A percentile compares a stretch with the other conserved stretches of the same genome.
Evolutionary conservation across 805 yeast genomes (phyloP).

Genomic region (Trichomonascus vanleenenianus): DNA sequence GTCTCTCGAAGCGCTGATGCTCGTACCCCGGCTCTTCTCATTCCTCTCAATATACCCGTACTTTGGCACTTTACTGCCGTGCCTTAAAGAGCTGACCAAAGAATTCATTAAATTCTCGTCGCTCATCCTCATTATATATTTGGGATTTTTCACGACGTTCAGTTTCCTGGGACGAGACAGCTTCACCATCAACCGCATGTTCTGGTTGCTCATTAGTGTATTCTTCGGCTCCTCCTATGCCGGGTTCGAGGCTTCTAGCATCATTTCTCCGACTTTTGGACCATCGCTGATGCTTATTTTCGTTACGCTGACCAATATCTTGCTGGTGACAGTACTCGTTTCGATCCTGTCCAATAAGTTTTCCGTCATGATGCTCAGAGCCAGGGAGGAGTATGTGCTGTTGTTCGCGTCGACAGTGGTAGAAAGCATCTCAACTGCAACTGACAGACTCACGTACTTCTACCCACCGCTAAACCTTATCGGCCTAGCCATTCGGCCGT

Average conservation of each 20-base stretch:
- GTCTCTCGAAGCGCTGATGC: slow-evolving; percentile 25
- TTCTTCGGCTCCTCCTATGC: slow-evolving; percentile 27
- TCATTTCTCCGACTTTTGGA: slow-evolving; percentile 26
- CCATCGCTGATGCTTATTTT: slow-evolving; percentile 27
- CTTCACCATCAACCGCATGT: slow-evolving; percentile 24
- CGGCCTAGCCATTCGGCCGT: slow-evolving; percentile 24
- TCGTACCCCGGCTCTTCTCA: slow-evolving; percentile 28
- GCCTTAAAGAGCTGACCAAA: slow-evolving; percentile 24
- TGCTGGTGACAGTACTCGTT: slow-evolving; percentile 28
- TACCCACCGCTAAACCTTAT: slow-evolving; percentile 28
- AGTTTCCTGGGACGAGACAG: slow-evolving; percentile 25
- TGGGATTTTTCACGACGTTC: slow-evolving; percentile 29
- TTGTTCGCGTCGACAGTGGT: slow-evolving; percentile 26
- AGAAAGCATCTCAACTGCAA: slow-evolving; percentile 24
- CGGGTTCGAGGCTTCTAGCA: slow-evolving; percentile 27
- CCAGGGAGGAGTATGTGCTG: slow-evolving; percentile 27
- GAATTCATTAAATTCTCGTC: slow-evolving; percentile 27
- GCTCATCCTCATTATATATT: slow-evolving; percentile 22
- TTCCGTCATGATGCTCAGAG: slow-evolving; percentile 26
- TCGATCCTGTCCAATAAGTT: slow-evolving; percentile 28
- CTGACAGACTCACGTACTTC: slow-evolving; percentile 27
- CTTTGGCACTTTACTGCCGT: slow-evolving; percentile 28
- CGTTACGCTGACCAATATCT: slow-evolving; percentile 24
- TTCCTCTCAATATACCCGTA: slow-evolving; percentile 26
- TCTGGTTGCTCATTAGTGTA: slow-evolving; percentile 26